These are phyloP conservation scores for Apophysomyces sp. DNA, from an alignment of 371 early-diverging fungal species.

Conservation along the genomic window DNA sequence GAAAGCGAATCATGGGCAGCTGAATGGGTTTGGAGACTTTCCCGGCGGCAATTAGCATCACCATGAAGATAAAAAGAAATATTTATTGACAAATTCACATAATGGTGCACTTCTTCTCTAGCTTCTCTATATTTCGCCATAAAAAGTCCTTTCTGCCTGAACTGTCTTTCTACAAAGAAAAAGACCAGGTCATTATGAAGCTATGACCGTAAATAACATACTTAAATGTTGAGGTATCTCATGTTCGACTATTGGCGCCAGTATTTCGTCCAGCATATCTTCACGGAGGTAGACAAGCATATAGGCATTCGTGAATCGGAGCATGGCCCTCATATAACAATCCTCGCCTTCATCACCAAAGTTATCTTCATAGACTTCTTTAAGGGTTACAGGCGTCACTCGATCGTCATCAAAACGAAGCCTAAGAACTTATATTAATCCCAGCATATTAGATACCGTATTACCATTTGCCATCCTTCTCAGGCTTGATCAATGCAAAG, in stretches of 20 bases:
- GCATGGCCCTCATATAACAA: conserved; percentile 18
- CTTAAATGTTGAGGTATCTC: conserved; percentile 84
- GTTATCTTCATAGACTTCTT: conserved; percentile 94
- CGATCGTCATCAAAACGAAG: conserved; percentile 97
- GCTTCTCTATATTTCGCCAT: conserved; percentile 5
- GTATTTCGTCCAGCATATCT: conserved; percentile 60
- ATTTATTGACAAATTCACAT: conserved; percentile 1
- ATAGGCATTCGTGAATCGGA: conserved; percentile 91
- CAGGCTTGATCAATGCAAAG: conserved; percentile 86
- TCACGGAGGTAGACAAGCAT: conserved; percentile 95
- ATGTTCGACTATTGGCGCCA: conserved; percentile 57
- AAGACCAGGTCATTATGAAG: neutral
- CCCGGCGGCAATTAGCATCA: neutral
- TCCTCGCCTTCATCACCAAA: conserved; percentile 67
- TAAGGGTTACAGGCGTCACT: conserved; percentile 80
- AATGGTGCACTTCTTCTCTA: neutral
- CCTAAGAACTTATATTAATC: conserved; percentile 17
- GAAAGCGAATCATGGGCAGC: too few species aligned
- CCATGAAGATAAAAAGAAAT: neutral
- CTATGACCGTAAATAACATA: conserved; percentile 19
- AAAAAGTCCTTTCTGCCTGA: conserved; percentile 2
- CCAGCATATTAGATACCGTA: neutral
- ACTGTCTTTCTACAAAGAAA: conserved; percentile 6
- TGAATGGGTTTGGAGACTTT: conserved; percentile 21
- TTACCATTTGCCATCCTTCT: conserved; percentile 74